Evolutionary conservation across 2,329 filamentous ascomycete species (phyloP).

Genomic region (Xylariales sp.): DNA sequence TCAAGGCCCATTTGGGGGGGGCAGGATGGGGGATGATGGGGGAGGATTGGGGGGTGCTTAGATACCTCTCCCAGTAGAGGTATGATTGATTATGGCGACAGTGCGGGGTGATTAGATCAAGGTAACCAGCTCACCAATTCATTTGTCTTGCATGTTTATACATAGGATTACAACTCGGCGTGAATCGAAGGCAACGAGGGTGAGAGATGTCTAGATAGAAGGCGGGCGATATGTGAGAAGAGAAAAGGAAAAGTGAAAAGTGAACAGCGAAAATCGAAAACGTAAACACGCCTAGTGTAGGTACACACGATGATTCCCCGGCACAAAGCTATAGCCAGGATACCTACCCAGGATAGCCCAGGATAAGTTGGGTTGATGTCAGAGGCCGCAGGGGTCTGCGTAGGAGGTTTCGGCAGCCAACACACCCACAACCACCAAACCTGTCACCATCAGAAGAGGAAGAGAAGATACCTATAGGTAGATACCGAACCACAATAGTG

Average conservation of each 20-base stretch:
- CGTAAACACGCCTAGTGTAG: no score
- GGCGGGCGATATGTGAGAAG: constrained; percentile 5
- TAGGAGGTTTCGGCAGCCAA: constrained; percentile 12
- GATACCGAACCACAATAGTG: no score
- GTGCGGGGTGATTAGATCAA: neutral
- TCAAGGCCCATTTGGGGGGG: no score
- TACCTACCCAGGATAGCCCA: constrained; percentile 1
- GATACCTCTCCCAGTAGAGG: neutral
- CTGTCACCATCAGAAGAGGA: no score
- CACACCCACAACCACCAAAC: neutral
- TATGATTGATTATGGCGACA: neutral
- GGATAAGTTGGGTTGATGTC: constrained; percentile 24
- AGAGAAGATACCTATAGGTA: no score
- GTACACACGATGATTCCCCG: neutral
- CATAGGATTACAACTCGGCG: neutral
- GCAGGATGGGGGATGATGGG: no score
- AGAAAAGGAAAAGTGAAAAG: constrained; percentile 1
- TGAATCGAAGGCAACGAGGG: neutral
- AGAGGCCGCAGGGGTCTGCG: constrained; percentile 29
- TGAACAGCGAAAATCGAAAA: neutral
- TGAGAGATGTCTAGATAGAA: neutral
- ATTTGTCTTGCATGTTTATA: neutral
- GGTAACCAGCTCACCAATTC: neutral
- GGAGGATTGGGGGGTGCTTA: neutral
- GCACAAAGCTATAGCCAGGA: constrained; percentile 8